phyloP scores from a whole-genome alignment of 2,329 filamentous ascomycete species.

The Aspergillus alliaceus region DNA sequence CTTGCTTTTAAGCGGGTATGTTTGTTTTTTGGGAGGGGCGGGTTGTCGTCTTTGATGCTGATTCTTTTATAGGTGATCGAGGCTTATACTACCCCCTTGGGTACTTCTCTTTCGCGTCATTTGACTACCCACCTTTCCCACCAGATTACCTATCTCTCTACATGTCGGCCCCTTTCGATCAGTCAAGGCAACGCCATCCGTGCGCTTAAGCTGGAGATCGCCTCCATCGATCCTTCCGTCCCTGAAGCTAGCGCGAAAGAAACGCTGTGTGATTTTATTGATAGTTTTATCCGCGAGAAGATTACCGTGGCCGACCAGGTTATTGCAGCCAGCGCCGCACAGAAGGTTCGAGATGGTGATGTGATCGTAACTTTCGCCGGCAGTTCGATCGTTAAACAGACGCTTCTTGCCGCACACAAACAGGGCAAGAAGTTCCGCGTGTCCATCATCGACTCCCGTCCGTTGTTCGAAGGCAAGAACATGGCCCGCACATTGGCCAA shows the following conservation, averaged over 20 bases:
- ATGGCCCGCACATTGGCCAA: constrained; percentile 70
- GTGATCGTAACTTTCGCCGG: constrained; percentile 85
- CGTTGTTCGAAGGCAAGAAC: constrained; percentile 67
- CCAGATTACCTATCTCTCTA: constrained; percentile 91
- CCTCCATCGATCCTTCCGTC: constrained; percentile 82
- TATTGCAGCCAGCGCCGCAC: constrained; percentile 73
- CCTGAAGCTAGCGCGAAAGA: constrained; percentile 81
- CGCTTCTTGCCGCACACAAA: constrained; percentile 69
- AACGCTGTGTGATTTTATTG: constrained; percentile 75
- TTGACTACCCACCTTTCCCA: constrained; percentile 89
- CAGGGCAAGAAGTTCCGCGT: constrained; percentile 77
- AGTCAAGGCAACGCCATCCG: constrained; percentile 97
- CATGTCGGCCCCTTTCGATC: constrained; percentile 92
- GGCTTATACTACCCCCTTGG: constrained; percentile 84
- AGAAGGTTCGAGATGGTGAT: constrained; percentile 75
- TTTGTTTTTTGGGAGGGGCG: constrained; percentile 8
- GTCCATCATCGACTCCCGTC: constrained; percentile 76
- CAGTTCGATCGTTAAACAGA: constrained; percentile 80
- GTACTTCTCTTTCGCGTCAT: constrained; percentile 83
- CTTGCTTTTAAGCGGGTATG: constrained; percentile 82
- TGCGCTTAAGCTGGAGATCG: constrained; percentile 89
- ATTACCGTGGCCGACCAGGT: constrained; percentile 84
- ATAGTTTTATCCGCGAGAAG: constrained; percentile 86
- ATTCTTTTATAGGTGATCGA: constrained; percentile 69
- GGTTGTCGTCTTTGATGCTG: background rate